Percentiles rank a stretch among this genome's conserved stretches.
Evolutionary conservation across 179 eudicot genomes (phyloP).

Genomic region (Pouteria campechiana): DNA sequence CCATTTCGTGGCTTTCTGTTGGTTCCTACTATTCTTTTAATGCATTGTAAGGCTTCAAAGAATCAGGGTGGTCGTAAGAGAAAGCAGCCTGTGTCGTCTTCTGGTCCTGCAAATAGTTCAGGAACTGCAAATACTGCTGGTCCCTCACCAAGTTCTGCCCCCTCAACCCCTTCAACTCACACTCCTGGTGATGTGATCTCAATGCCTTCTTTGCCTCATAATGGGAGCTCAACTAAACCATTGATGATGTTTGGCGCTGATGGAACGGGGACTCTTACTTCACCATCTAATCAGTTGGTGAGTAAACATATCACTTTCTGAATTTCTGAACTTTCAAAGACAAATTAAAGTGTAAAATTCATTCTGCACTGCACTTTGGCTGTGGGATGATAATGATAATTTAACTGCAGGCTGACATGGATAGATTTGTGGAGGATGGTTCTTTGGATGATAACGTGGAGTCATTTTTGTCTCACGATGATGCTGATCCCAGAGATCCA

Average conservation of each 20-base stretch:
- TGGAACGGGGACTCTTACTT: constrained; percentile 47
- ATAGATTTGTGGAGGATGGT: constrained; percentile 80
- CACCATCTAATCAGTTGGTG: constrained; percentile 80
- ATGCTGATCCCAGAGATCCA: constrained; percentile 76
- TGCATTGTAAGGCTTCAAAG: constrained; percentile 56
- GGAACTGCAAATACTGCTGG: constrained; percentile 97
- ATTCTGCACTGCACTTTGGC: constrained; percentile 12
- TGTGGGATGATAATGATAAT: constrained; percentile 54
- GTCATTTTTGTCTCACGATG: constrained; percentile 89
- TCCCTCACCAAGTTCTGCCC: constrained; percentile 93
- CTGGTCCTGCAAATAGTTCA: constrained; percentile 96
- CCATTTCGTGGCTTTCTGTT: too few species aligned
- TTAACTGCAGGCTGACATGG: constrained; percentile 71
- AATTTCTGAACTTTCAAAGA: too few species aligned
- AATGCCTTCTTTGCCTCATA: constrained; percentile 64
- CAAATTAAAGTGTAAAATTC: too few species aligned
- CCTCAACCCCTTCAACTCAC: constrained; percentile 92
- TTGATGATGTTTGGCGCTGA: constrained; percentile 76
- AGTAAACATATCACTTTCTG: constrained; percentile 9
- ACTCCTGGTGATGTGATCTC: constrained; percentile 89
- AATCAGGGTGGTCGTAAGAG: constrained; percentile 81
- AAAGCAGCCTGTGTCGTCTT: constrained; percentile 83
- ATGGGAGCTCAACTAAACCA: constrained; percentile 77
- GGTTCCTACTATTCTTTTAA: constrained; percentile 21
- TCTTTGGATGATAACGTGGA: constrained; percentile 86